Evolutionary conservation across 352 stramenopile genomes (phyloP).

Genomic region (Blastocystis sp.): DNA sequence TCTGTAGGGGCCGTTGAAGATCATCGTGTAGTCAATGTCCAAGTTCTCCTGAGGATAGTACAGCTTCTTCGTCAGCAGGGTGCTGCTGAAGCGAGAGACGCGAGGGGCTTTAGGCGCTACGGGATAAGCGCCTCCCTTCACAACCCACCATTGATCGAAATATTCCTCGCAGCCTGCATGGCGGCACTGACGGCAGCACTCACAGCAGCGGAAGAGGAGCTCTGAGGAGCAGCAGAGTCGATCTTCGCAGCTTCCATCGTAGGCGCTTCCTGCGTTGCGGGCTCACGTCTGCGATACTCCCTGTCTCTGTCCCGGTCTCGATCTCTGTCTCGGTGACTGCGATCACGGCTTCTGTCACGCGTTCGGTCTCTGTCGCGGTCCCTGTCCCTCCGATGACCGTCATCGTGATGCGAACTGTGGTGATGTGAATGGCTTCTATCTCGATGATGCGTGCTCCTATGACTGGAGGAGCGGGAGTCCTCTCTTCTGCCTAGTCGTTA

Average conservation of each 20-base stretch:
- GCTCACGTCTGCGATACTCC: neutral
- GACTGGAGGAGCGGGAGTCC: neutral
- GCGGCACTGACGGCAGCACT: slow-evolving; percentile 44
- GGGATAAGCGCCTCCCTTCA: too few relatives aligned
- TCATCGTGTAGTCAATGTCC: slow-evolving; percentile 55
- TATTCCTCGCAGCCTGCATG: slow-evolving; percentile 50
- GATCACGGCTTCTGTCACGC: neutral
- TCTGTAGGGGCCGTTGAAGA: slow-evolving; percentile 48
- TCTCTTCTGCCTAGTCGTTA: neutral
- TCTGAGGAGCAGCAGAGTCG: neutral
- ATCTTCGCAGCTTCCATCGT: neutral
- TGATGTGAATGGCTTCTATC: neutral
- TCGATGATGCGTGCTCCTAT: neutral
- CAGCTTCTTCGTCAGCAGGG: slow-evolving; percentile 62
- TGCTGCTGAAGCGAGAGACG: slow-evolving; percentile 45
- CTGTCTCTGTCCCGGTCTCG: neutral
- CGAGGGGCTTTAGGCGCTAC: too few relatives aligned
- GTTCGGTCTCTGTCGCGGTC: slow-evolving; percentile 23
- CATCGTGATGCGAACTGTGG: neutral
- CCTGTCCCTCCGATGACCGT: slow-evolving; percentile 1
- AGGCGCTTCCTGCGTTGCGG: too few relatives aligned
- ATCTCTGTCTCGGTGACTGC: slow-evolving; percentile 14
- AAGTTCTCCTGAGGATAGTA: slow-evolving; percentile 50
- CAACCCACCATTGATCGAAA: slow-evolving; percentile 24
- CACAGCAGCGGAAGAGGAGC: neutral